Evolutionary conservation across 2,329 filamentous ascomycete genomes (phyloP).

Genomic region (Saccharata proteae): DNA sequence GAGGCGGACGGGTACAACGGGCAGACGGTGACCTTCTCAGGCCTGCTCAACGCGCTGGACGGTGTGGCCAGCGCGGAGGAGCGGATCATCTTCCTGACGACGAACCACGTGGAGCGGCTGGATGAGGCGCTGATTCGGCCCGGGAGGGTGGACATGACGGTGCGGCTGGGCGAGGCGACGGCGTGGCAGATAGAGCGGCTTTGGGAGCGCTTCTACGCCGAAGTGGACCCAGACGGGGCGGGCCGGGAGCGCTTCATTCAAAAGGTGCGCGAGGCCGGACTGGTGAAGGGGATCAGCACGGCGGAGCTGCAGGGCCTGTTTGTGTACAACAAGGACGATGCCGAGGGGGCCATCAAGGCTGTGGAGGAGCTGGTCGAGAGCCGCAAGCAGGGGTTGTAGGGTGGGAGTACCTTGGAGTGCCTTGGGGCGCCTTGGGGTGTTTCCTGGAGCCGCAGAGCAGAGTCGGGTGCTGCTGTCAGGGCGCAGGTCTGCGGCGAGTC

Average conservation of each 20-base stretch:
- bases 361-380: constrained; percentile 47
- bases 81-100: constrained; percentile 84
- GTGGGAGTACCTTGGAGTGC: no score
- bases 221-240: constrained; percentile 54
- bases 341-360: constrained; percentile 75
- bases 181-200: constrained; percentile 72
- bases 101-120: constrained; percentile 82
- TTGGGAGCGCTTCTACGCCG: constrained; percentile 92
- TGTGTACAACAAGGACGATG: constrained; percentile 85
- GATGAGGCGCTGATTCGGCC: constrained; percentile 84
- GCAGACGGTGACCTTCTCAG: constrained; percentile 87
- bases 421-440: no score
- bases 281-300: constrained; percentile 66
- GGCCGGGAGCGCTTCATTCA: constrained; percentile 58
- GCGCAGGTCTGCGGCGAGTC: no score
- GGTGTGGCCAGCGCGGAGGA: constrained; percentile 93
- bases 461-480: no score
- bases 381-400: no score
- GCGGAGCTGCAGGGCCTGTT: constrained; percentile 91
- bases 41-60: constrained; percentile 59
- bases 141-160: constrained; percentile 85
- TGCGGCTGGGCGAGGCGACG: constrained; percentile 79
- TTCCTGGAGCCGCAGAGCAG: no score
- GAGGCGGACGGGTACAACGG: constrained; percentile 77
- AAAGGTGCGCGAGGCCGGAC: constrained; percentile 54